Percentiles rank a stretch among this genome's conserved stretches.
Evolutionary conservation across 768 basidiomycete genomes (phyloP).

Genomic region (Pleurotus tuber-regium): DNA sequence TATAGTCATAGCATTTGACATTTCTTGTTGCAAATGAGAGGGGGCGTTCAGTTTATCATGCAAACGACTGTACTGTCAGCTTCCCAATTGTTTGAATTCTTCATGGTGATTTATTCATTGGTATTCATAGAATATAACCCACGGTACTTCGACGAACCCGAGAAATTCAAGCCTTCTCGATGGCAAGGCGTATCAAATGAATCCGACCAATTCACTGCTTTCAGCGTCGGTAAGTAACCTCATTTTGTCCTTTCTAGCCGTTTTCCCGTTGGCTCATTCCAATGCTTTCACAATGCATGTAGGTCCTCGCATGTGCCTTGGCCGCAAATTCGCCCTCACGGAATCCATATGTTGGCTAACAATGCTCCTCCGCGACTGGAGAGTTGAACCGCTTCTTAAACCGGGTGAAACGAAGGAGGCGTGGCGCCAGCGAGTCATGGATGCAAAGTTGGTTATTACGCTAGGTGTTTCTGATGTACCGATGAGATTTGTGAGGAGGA

Average conservation of each 20-base stretch:
- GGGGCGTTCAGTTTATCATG: no score
- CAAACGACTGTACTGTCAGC: no score
- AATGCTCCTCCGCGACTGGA: constrained; percentile 50
- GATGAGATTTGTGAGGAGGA: constrained; percentile 14
- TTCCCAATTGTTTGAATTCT: no score
- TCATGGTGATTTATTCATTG: neutral
- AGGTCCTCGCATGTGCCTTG: constrained; percentile 55
- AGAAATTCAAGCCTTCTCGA: constrained; percentile 47
- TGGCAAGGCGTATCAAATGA: constrained; percentile 44
- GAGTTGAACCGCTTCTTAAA: constrained; percentile 42
- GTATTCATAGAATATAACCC: constrained; percentile 43
- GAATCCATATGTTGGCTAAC: constrained; percentile 55
- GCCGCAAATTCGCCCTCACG: constrained; percentile 51
- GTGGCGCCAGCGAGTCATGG: constrained; percentile 37
- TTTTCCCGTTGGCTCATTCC: constrained; percentile 10
- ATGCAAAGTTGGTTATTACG: constrained; percentile 33
- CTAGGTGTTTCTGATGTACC: constrained; percentile 22
- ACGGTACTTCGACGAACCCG: constrained; percentile 45
- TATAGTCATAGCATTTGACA: no score
- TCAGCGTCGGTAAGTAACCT: constrained; percentile 36
- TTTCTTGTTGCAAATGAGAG: no score
- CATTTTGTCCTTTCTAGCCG: neutral
- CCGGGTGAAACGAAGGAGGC: constrained; percentile 34
- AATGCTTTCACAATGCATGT: no score
- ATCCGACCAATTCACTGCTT: constrained; percentile 43